Conservation (phyloP, 1,284 basidiomycete species). For the Cutaneotrichosporon sp. region DNA sequence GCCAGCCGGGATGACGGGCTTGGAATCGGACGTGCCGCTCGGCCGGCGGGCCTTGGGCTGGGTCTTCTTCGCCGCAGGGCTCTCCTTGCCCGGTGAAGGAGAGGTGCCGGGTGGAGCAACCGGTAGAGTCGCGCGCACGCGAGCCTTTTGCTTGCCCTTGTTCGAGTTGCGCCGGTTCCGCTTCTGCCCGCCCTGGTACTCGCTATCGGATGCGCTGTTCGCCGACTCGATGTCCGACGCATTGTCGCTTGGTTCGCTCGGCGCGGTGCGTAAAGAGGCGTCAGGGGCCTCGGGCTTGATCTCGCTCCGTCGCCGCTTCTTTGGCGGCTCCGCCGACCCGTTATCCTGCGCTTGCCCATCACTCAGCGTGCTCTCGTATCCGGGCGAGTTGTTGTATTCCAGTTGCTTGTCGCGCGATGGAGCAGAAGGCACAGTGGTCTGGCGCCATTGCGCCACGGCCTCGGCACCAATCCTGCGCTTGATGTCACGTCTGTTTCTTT, state of each 20-base stretch:
- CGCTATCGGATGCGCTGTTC: conserved; percentile 22
- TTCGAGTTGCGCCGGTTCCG: conserved; percentile 6
- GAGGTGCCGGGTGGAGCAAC: neutral
- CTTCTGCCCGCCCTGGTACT: conserved; percentile 17
- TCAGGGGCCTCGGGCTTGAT: conserved; percentile 18
- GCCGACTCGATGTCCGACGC: conserved; percentile 19
- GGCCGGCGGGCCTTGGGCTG: conserved; percentile 1
- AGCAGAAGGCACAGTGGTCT: conserved; percentile 34
- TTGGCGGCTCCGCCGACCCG: conserved; percentile 20
- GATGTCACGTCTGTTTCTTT: conserved; percentile 21
- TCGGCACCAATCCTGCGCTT: conserved; percentile 44
- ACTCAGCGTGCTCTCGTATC: conserved; percentile 20
- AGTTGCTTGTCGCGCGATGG: neutral
- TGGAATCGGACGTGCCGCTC: conserved; percentile 3
- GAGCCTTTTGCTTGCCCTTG: conserved; percentile 13
- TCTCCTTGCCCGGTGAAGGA: neutral
- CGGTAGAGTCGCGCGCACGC: conserved; percentile 13
- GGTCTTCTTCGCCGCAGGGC: neutral
- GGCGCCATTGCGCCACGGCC: conserved; percentile 45
- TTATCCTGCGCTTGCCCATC: conserved; percentile 6
- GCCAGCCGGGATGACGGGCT: conserved; percentile 15
- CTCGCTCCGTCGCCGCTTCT: conserved; percentile 39
- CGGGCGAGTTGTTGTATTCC: conserved; percentile 11
- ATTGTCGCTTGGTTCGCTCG: conserved; percentile 3
- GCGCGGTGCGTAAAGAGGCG: neutral